Percentiles rank a stretch among this genome's conserved stretches.
These are phyloP conservation scores for Apiotrichum sp. DNA, from an alignment of 1,284 basidiomycete species.

Conservation along the genomic window DNA sequence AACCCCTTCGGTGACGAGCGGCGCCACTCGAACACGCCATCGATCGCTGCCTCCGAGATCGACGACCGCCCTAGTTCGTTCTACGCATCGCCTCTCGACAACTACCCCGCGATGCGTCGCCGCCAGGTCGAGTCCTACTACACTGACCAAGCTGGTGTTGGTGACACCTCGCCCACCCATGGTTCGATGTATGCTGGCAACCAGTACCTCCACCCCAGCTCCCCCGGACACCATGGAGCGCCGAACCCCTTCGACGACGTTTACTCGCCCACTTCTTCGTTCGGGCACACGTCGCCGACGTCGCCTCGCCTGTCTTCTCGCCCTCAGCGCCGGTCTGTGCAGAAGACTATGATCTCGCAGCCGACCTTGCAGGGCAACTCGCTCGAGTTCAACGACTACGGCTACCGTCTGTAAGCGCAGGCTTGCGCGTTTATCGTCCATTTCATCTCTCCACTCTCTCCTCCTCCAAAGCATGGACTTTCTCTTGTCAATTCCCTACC, in stretches of 20 bases:
- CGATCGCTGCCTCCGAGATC: constrained; percentile 44
- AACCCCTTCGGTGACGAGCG: constrained; percentile 23
- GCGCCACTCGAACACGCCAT: constrained; percentile 30
- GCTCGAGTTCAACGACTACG: constrained; percentile 44
- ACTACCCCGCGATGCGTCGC: constrained; percentile 37
- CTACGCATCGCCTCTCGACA: constrained; percentile 46
- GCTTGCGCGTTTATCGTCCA: not conserved
- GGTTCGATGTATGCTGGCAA: constrained; percentile 22
- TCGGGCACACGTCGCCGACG: constrained; percentile 10
- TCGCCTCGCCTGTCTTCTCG: constrained; percentile 13
- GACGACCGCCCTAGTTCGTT: constrained; percentile 47
- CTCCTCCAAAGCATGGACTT: not conserved
- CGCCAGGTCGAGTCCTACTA: constrained; percentile 21
- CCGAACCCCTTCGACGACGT: constrained; percentile 47
- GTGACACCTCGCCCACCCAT: constrained; percentile 11
- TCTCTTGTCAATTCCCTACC: too few relatives aligned
- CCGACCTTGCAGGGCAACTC: constrained; percentile 46
- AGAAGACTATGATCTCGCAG: constrained; percentile 44
- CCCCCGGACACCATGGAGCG: not conserved
- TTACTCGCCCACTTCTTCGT: constrained; percentile 29
- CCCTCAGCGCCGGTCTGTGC: constrained; percentile 25
- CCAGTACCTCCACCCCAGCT: not conserved
- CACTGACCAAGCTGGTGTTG: constrained; percentile 11
- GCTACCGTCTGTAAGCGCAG: constrained; percentile 1
- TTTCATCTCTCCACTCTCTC: not conserved